Evolutionary conservation across 345 rosid genomes (phyloP).

Genomic region (Arabis alpina): DNA sequence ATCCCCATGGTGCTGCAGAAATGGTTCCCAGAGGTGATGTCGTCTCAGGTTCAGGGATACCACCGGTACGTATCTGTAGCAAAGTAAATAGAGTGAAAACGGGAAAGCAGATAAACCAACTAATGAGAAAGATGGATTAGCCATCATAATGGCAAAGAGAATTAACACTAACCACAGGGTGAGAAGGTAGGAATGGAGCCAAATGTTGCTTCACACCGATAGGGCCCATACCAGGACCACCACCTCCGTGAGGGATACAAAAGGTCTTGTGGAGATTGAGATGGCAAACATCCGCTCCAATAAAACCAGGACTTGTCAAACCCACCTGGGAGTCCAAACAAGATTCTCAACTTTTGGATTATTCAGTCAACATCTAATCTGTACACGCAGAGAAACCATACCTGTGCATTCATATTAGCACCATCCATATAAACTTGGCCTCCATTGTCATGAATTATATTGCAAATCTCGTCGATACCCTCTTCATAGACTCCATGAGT

Average conservation of each 20-base stretch:
- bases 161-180: slow-evolving; percentile 79
- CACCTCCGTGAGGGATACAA: slow-evolving; percentile 99
- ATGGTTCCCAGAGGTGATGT: slow-evolving; percentile 82
- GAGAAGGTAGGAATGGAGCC: slow-evolving; percentile 96
- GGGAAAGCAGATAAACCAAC: background rate
- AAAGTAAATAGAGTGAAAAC: slow-evolving; percentile 13
- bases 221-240: slow-evolving; percentile 99
- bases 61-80: slow-evolving; percentile 74
- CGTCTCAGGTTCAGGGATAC: slow-evolving; percentile 79
- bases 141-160: slow-evolving; percentile 3
- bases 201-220: slow-evolving; percentile 97
- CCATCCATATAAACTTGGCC: slow-evolving; percentile 99
- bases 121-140: slow-evolving; percentile 9
- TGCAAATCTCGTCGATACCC: slow-evolving; percentile 93
- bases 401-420: slow-evolving; percentile 99
- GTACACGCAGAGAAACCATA: background rate
- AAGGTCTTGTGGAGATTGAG: slow-evolving; percentile 98
- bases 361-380: background rate
- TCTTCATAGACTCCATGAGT: slow-evolving; percentile 98
- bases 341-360: slow-evolving; percentile 21
- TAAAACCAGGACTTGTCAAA: slow-evolving; percentile 94
- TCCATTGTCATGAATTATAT: slow-evolving; percentile 92
- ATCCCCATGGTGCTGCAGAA: slow-evolving; percentile 99
- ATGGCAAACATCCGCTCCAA: slow-evolving; percentile 99
- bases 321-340: slow-evolving; percentile 57